Conservation (phyloP, 2,329 filamentous ascomycete species). For the Didymella segeticola region DNA sequence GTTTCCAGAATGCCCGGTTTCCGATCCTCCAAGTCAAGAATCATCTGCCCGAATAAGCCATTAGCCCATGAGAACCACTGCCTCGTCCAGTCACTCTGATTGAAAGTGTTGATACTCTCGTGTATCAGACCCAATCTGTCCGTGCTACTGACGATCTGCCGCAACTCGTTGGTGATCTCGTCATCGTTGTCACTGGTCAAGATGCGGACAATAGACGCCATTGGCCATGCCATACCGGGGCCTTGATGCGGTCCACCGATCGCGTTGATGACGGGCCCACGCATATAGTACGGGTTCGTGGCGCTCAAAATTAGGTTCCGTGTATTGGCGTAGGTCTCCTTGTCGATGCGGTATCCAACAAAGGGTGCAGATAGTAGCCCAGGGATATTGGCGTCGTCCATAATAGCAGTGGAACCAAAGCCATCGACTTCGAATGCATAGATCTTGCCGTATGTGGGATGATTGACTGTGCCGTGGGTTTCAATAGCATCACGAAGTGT, state of each 20-base stretch:
- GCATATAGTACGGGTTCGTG: constrained; percentile 59
- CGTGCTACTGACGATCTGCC: constrained; percentile 56
- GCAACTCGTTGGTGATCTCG: constrained; percentile 55
- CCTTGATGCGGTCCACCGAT: constrained; percentile 59
- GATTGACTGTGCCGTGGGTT: constrained; percentile 51
- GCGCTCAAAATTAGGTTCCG: constrained; percentile 53
- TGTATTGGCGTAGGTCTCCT: constrained; percentile 56
- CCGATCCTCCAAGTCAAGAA: constrained; percentile 53
- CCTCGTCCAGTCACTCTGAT: constrained; percentile 55
- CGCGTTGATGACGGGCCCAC: constrained; percentile 56
- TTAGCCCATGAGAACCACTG: constrained; percentile 62
- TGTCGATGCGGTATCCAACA: constrained; percentile 60
- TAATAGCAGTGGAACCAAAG: constrained; percentile 60
- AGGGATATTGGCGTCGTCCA: constrained; percentile 77
- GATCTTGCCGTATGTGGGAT: constrained; percentile 47
- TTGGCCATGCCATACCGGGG: constrained; percentile 58
- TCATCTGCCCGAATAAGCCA: constrained; percentile 59
- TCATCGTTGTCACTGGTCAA: constrained; percentile 57
- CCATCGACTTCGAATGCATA: constrained; percentile 60
- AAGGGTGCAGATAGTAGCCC: constrained; percentile 70
- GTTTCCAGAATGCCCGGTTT: constrained; percentile 53
- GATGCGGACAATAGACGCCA: constrained; percentile 59
- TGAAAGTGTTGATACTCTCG: constrained; percentile 59
- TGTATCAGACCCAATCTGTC: constrained; percentile 59
- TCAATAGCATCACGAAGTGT: constrained; percentile 55